phyloP scores from a whole-genome alignment of 2,329 filamentous ascomycete genomes.

The Cercospora sp. region DNA sequence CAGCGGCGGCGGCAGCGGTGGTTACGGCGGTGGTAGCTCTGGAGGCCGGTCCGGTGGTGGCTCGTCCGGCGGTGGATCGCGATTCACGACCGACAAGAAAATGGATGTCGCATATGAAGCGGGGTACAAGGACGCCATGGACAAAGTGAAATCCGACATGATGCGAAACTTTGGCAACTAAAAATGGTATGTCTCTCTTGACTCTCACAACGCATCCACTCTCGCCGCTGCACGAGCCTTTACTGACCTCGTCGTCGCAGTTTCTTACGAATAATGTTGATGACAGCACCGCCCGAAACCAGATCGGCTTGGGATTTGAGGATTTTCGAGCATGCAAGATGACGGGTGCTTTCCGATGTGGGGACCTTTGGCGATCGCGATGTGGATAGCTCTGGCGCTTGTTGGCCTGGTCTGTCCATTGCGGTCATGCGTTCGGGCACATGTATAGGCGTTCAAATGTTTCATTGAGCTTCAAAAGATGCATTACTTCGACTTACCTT shows the following conservation, averaged over 20 bases:
- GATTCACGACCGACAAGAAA: slow-evolving; percentile 25
- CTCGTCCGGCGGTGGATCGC: slow-evolving; percentile 15
- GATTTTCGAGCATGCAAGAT: slow-evolving; percentile 11
- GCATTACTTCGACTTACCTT: neutral
- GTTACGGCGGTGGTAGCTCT: slow-evolving; percentile 9
- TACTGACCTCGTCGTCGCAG: slow-evolving; percentile 10
- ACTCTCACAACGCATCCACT: neutral
- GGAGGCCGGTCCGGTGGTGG: slow-evolving; percentile 12
- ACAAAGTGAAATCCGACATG: slow-evolving; percentile 25
- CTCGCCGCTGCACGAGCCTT: neutral
- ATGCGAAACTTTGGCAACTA: slow-evolving; percentile 23
- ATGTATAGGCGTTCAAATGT: slow-evolving; percentile 19
- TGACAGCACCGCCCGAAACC: slow-evolving; percentile 10
- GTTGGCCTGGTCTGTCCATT: slow-evolving; percentile 5
- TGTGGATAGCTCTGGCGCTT: slow-evolving; percentile 14
- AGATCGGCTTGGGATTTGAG: slow-evolving; percentile 5
- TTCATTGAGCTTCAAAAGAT: slow-evolving; percentile 10
- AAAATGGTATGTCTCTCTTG: slow-evolving; percentile 3
- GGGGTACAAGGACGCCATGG: slow-evolving; percentile 27
- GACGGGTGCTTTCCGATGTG: slow-evolving; percentile 10
- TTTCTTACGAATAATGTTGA: neutral
- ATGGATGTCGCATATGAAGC: slow-evolving; percentile 26
- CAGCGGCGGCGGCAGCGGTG: neutral
- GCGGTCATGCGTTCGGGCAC: slow-evolving; percentile 8
- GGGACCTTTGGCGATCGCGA: slow-evolving; percentile 17